Evolutionary conservation across 2,329 filamentous ascomycete genomes (phyloP).

Genomic region (Colletotrichum phormii): DNA sequence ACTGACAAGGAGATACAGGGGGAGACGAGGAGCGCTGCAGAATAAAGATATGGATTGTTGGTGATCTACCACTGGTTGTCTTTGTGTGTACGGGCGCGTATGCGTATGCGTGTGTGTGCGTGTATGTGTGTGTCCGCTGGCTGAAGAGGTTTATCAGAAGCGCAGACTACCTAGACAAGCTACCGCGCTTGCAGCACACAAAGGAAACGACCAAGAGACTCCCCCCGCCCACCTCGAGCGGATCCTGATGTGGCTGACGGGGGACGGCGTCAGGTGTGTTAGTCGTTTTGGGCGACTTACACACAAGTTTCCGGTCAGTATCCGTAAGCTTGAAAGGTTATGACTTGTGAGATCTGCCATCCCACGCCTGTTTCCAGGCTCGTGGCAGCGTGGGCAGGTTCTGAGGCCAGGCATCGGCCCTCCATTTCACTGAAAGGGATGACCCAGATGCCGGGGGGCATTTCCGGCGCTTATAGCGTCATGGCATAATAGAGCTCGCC

Average conservation of each 20-base stretch:
- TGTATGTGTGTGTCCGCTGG: background rate
- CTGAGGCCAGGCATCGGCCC: background rate
- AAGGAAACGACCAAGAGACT: background rate
- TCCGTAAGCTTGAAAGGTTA: background rate
- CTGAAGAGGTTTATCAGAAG: background rate
- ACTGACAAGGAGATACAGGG: background rate
- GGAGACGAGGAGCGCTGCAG: background rate
- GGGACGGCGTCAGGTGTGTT: constrained; percentile 21
- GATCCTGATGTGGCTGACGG: constrained; percentile 1
- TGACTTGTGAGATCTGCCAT: constrained; percentile 3
- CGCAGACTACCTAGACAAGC: background rate
- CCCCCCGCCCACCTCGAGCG: background rate
- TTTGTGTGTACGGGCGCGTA: background rate
- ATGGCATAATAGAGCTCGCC: constrained; percentile 13
- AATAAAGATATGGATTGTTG: constrained; percentile 6
- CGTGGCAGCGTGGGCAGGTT: too few relatives aligned
- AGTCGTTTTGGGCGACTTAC: background rate
- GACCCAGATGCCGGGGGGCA: background rate
- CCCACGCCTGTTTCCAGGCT: background rate
- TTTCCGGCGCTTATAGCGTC: constrained; percentile 33
- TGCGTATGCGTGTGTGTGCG: background rate
- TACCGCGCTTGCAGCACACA: constrained; percentile 11
- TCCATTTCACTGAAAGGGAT: background rate
- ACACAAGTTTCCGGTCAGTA: background rate
- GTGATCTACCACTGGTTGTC: background rate